A percentile compares a stretch with the other conserved stretches of the same genome.
phyloP scores from a whole-genome alignment of 306 rosid species.

The Albizia julibrissin region DNA sequence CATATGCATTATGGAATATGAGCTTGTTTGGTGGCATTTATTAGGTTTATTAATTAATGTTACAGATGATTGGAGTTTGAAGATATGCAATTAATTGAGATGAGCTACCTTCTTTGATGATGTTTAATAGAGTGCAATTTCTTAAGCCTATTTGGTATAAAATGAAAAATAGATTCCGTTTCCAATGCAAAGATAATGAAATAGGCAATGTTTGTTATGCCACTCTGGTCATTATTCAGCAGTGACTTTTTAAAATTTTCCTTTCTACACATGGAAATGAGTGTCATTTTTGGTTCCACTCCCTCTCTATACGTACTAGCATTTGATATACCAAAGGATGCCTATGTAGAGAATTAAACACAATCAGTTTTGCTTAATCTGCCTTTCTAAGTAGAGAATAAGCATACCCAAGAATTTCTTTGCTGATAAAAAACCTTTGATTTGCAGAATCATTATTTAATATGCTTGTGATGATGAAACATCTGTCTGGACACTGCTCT shows the following conservation, averaged over 20 bases:
- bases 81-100: constrained; percentile 28
- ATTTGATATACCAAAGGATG: background rate
- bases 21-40: background rate
- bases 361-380: background rate
- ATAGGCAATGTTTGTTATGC: background rate
- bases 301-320: background rate
- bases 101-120: background rate
- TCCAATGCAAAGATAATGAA: background rate
- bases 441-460: background rate
- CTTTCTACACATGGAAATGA: background rate
- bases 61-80: background rate
- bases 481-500: background rate
- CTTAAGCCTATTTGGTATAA: background rate
- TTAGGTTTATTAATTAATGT: background rate
- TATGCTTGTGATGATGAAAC: background rate
- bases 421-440: background rate
- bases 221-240: background rate
- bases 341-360: no score
- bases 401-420: background rate
- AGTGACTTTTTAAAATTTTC: background rate
- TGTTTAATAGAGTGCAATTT: background rate
- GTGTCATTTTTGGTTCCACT: background rate
- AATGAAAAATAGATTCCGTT: background rate
- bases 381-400: background rate
- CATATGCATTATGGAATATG: background rate